phyloP scores from a whole-genome alignment of 1,139 yeast genomes.

The Taphrina pruni region DNA sequence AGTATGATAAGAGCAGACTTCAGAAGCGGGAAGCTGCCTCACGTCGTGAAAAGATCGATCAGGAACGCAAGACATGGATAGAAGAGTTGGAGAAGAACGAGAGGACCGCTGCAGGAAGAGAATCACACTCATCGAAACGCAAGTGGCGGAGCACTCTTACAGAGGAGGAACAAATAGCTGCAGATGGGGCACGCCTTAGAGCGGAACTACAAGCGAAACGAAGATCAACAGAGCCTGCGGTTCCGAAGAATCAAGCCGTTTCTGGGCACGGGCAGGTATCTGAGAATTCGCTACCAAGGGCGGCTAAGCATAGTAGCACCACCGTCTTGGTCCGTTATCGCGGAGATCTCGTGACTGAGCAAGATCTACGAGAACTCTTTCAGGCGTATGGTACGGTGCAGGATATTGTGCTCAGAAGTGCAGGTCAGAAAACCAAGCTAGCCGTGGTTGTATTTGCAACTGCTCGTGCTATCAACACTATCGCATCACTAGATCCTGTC shows the following conservation, averaged over 20 bases:
- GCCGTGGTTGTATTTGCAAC: slow-evolving; percentile 11
- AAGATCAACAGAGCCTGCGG: not conserved
- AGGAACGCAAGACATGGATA: slow-evolving; percentile 30
- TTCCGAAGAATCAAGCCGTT: not conserved
- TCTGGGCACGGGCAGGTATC: not conserved
- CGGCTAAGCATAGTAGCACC: slow-evolving; percentile 20
- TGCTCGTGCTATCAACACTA: not conserved
- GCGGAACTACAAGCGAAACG: slow-evolving; percentile 8
- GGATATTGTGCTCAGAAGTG: slow-evolving; percentile 25
- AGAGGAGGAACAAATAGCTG: slow-evolving; percentile 18
- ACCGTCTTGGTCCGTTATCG: slow-evolving; percentile 43
- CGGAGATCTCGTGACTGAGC: not conserved
- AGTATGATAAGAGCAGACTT: slow-evolving; percentile 50
- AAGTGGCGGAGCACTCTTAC: slow-evolving; percentile 12
- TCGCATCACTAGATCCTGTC: not conserved
- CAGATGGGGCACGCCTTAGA: slow-evolving; percentile 17
- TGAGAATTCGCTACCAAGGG: too few species aligned
- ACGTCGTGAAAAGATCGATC: slow-evolving; percentile 28
- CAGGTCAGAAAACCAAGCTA: slow-evolving; percentile 9
- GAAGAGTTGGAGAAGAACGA: slow-evolving; percentile 39
- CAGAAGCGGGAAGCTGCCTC: slow-evolving; percentile 48
- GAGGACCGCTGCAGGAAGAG: slow-evolving; percentile 10
- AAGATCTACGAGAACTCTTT: slow-evolving; percentile 29
- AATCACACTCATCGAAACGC: slow-evolving; percentile 22
- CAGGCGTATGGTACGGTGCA: slow-evolving; percentile 38